These are phyloP conservation scores for Combretum micranthum DNA, from an alignment of 345 rosid genomes.

Conservation along the genomic window DNA sequence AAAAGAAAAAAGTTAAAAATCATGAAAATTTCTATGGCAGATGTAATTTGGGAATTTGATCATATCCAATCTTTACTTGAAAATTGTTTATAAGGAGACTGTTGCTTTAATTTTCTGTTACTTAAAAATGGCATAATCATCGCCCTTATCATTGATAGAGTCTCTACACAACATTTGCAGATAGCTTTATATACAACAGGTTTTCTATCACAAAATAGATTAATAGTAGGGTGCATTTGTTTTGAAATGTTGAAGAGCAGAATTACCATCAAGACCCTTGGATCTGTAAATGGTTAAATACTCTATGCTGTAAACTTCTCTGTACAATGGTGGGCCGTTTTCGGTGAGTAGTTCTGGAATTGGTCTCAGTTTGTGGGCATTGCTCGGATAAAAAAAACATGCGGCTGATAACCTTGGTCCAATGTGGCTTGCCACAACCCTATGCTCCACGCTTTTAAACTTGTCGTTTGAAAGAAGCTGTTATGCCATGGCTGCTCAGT, in stretches of 20 bases:
- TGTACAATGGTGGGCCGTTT: conserved; percentile 25
- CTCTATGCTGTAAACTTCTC: conserved; percentile 24
- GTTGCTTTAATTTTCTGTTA: too few species aligned
- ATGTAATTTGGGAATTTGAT: too few species aligned
- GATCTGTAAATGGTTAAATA: conserved; percentile 29
- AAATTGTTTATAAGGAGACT: too few species aligned
- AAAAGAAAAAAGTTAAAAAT: too few species aligned
- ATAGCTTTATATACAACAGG: too few species aligned
- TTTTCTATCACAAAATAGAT: too few species aligned
- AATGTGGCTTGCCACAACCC: conserved; percentile 17
- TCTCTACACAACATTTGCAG: too few species aligned
- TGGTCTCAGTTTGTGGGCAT: conserved; percentile 23
- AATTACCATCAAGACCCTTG: conserved; percentile 33
- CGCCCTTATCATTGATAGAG: too few species aligned
- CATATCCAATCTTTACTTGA: too few species aligned
- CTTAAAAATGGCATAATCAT: too few species aligned
- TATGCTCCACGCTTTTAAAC: conserved; percentile 34
- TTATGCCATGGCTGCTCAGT: not conserved
- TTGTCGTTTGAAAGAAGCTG: conserved; percentile 26
- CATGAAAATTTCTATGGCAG: too few species aligned
- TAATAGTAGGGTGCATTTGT: conserved; percentile 3
- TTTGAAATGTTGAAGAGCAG: conserved; percentile 27
- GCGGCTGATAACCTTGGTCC: conserved; percentile 24
- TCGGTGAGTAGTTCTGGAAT: conserved; percentile 28
- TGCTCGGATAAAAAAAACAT: conserved; percentile 5